Evolutionary conservation across 306 rosid species (phyloP), one percentile per base, ranked within the genome.

Genomic region (Cyamopsis tetragonoloba): DNA sequence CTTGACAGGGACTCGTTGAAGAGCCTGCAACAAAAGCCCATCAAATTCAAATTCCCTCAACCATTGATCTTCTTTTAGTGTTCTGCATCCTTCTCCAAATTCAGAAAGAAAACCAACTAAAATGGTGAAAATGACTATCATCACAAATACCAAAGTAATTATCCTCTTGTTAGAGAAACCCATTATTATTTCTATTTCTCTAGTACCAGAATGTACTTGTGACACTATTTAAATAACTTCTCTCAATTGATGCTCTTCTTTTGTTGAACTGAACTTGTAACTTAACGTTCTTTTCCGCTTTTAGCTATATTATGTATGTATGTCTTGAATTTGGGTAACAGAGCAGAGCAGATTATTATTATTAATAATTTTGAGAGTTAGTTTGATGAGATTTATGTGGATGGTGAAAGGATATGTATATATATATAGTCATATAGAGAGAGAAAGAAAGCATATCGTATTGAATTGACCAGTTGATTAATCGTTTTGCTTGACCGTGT

Each of bases 21-120:
- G 78, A 12, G 59, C 20, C 49, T 74, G 76, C 69, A 78, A 37
- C 18, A 68, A 71, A 20, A 73, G 53, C 27, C 77, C 71, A 23
- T n/a, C 24, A 46, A 50, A 14, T n/a, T n/a, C 24, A 46, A 50
- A 14, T n/a, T 73, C 31, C 66, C 58, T 46, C 13, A 55, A 17
- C 88, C 86, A 83, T 26, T 34, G 5, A 38, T 83, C 80, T 70
- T 35, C 69, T 12, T 19, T 64, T 37, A 60, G 38, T 15, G 38
- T 38, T 61, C 86, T 85, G 5, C 18, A 0, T 43, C 41, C 42
- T 47, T 50, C 79, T 62, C 68, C 89, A 9, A 58, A 11, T 14
- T 73, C 51, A 32, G 75, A n/a, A n/a, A n/a, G 35, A 20, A 19
- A 76, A 22, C 49, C 71, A 51, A 76, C 50, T 30, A 84, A 44